A percentile compares a stretch with the other conserved stretches of the same genome.
Conservation (phyloP, 176 grass and related monocot genomes). For the Cocos nucifera region DNA sequence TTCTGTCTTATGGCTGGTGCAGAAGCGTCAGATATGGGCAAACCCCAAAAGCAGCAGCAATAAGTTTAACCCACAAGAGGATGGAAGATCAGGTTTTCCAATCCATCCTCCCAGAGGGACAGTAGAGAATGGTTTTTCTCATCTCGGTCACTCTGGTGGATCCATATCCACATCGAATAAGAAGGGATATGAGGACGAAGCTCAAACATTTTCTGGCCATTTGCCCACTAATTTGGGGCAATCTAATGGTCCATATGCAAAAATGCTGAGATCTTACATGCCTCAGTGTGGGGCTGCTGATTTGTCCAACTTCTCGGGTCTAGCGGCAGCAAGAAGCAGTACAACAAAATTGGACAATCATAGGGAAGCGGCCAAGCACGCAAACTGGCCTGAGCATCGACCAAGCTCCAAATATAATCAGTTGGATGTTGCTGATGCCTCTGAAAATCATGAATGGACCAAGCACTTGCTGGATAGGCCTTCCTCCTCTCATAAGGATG, state of each 20-base stretch:
- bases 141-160: constrained; percentile 48
- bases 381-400: constrained; percentile 45
- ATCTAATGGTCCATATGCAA: constrained; percentile 42
- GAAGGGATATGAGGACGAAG: too few relatives aligned
- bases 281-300: constrained; percentile 41
- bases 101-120: constrained; percentile 53
- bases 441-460: constrained; percentile 50
- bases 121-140: constrained; percentile 49
- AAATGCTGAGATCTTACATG: constrained; percentile 41
- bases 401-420: constrained; percentile 57
- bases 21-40: constrained; percentile 50
- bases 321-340: constrained; percentile 43
- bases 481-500: constrained; percentile 89
- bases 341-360: constrained; percentile 59
- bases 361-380: constrained; percentile 46
- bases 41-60: constrained; percentile 59
- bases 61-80: constrained; percentile 76
- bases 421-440: constrained; percentile 28
- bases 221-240: constrained; percentile 56
- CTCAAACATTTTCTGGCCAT: constrained; percentile 28
- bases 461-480: constrained; percentile 71
- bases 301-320: constrained; percentile 40
- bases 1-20: constrained; percentile 1
- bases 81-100: constrained; percentile 50
- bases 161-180: background rate